phyloP scores from a whole-genome alignment of 208 protist genomes.

The Trypanosoma cruzi region DNA sequence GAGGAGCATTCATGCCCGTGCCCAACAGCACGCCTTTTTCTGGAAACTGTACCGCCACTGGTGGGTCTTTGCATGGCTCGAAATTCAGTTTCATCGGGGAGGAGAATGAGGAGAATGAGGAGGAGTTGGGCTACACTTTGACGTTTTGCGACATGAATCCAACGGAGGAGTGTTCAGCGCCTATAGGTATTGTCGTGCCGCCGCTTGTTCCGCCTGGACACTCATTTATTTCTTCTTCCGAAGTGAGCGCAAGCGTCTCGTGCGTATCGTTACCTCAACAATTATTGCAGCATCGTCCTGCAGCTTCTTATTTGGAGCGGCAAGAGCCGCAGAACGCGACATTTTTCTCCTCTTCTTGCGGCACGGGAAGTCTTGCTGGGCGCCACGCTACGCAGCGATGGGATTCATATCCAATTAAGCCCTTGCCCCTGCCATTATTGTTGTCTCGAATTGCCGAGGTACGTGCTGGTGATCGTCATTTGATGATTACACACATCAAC shows the following conservation, averaged over 20 bases:
- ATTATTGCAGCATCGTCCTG: not conserved
- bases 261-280: not conserved
- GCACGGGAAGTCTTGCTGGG: not conserved
- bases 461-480: slow-evolving; percentile 61
- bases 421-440: slow-evolving; percentile 77
- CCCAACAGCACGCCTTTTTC: not conserved
- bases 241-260: not conserved
- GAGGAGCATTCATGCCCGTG: not conserved
- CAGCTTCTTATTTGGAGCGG: not conserved
- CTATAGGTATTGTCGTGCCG: not conserved
- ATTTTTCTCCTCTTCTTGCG: too few relatives aligned
- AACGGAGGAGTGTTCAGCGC: not conserved
- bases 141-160: slow-evolving; percentile 70
- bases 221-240: not conserved
- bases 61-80: not conserved
- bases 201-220: not conserved
- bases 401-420: slow-evolving; percentile 41
- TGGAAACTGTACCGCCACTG: not conserved
- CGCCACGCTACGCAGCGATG: not conserved
- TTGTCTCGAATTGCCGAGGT: slow-evolving; percentile 60
- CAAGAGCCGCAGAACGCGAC: too few relatives aligned
- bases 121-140: slow-evolving; percentile 75
- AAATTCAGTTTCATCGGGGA: not conserved
- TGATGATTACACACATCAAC: slow-evolving; percentile 80
- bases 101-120: slow-evolving; percentile 33